Evolutionary conservation across 306 rosid species (phyloP).

Genomic region (Sesbania bispinosa): DNA sequence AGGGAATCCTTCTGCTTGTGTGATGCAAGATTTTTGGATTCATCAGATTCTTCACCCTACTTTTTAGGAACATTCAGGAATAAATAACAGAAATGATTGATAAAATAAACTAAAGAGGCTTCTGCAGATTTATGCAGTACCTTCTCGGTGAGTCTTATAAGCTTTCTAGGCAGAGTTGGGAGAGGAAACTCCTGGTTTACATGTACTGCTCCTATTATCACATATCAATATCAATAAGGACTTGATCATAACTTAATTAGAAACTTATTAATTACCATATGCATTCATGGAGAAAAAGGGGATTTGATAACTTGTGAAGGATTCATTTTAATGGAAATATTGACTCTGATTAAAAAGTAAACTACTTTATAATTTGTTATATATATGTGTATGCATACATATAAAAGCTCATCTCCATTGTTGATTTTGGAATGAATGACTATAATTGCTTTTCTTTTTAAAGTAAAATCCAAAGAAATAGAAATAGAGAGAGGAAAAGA

Average conservation of each 20-base stretch:
- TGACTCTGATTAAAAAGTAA: no score
- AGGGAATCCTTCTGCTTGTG: constrained; percentile 22
- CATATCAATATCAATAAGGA: neutral
- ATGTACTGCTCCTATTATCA: constrained; percentile 17
- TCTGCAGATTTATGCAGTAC: constrained; percentile 26
- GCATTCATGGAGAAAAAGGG: no score
- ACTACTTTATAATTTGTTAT: no score
- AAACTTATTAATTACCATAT: neutral
- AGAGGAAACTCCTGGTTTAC: constrained; percentile 30
- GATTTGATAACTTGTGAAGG: no score
- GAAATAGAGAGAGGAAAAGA: neutral
- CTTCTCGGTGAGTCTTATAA: constrained; percentile 40
- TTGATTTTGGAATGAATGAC: no score
- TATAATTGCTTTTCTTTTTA: no score
- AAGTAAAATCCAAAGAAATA: no score
- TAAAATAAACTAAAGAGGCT: neutral
- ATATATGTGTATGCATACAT: no score
- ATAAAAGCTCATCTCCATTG: no score
- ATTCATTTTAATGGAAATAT: no score
- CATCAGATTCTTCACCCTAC: constrained; percentile 35
- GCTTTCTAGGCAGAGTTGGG: constrained; percentile 54
- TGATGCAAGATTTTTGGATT: constrained; percentile 25
- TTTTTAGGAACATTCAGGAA: neutral
- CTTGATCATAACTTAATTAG: neutral
- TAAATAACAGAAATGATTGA: neutral